These are phyloP conservation scores for Scheffersomyces insectosa DNA, from an alignment of 1,139 yeast species.

Conservation along the genomic window DNA sequence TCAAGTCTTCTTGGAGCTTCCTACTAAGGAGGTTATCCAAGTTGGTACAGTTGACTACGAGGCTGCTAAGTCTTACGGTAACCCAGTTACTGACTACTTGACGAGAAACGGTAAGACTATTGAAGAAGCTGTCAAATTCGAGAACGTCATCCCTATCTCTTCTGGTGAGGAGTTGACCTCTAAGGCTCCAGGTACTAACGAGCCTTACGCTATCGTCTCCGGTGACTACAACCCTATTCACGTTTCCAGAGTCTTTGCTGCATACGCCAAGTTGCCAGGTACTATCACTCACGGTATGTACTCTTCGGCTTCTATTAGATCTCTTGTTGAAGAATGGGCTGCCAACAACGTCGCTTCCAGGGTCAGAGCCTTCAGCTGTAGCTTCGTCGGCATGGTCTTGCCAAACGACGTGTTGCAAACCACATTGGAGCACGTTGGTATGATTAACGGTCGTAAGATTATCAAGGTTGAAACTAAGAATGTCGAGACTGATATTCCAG, in stretches of 20 bases:
- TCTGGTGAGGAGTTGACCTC: slow-evolving; percentile 72
- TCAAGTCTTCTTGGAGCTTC: slow-evolving; percentile 81
- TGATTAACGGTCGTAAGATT: slow-evolving; percentile 98
- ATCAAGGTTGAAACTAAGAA: slow-evolving; percentile 88
- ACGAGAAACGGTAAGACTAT: slow-evolving; percentile 89
- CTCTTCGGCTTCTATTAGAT: slow-evolving; percentile 93
- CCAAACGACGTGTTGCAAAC: slow-evolving; percentile 92
- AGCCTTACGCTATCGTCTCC: slow-evolving; percentile 94
- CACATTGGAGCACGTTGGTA: slow-evolving; percentile 91
- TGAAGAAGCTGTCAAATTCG: slow-evolving; percentile 91
- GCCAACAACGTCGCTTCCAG: slow-evolving; percentile 95
- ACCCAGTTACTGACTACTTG: slow-evolving; percentile 94
- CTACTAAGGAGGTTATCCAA: slow-evolving; percentile 88
- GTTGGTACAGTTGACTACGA: slow-evolving; percentile 86
- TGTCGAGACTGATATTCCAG: slow-evolving; percentile 73
- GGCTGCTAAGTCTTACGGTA: slow-evolving; percentile 93
- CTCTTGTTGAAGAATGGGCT: slow-evolving; percentile 97
- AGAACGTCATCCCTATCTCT: slow-evolving; percentile 85
- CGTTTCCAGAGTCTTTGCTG: slow-evolving; percentile 92
- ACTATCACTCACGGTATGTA: slow-evolving; percentile 99
- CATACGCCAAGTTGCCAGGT: slow-evolving; percentile 92
- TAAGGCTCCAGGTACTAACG: slow-evolving; percentile 84
- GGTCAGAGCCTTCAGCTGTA: slow-evolving; percentile 91
- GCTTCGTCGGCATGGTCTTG: slow-evolving; percentile 93
- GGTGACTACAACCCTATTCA: slow-evolving; percentile 99